A percentile compares a stretch with the other conserved stretches of the same genome.
phyloP scores from a whole-genome alignment of 768 basidiomycete species.

The Kwoniella europaea region DNA sequence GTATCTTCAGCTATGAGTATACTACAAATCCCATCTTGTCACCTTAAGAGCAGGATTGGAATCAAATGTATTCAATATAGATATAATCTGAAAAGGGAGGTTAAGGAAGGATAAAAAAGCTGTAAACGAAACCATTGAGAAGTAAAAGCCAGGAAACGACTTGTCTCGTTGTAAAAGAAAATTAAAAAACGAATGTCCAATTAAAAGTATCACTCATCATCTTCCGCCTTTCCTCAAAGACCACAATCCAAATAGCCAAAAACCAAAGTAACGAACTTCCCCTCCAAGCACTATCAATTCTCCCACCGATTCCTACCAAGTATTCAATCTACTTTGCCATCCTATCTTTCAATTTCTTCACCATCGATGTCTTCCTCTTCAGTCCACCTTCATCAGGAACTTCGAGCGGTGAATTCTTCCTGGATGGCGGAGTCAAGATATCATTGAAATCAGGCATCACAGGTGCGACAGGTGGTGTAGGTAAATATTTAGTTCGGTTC shows the following conservation, averaged over 20 bases:
- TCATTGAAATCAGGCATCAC: constrained; percentile 56
- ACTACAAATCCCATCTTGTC: too few relatives aligned
- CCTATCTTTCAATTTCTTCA: constrained; percentile 56
- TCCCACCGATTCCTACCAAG: not conserved
- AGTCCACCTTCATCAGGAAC: constrained; percentile 30
- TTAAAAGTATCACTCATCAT: too few relatives aligned
- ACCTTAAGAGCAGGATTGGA: too few relatives aligned
- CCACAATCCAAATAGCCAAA: not conserved
- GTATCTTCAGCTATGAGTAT: too few relatives aligned
- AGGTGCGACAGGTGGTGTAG: constrained; percentile 52
- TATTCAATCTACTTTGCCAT: constrained; percentile 38
- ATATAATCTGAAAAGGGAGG: too few relatives aligned
- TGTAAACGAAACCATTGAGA: too few relatives aligned
- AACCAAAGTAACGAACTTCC: not conserved
- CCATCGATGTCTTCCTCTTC: constrained; percentile 53
- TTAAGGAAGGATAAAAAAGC: too few relatives aligned
- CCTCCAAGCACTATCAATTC: not conserved
- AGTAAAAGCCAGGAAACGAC: too few relatives aligned
- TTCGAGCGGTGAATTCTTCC: constrained; percentile 15
- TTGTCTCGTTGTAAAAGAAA: too few relatives aligned
- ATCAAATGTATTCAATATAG: too few relatives aligned
- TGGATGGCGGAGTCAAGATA: constrained; percentile 22
- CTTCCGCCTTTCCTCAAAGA: too few relatives aligned
- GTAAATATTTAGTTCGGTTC: constrained; percentile 41
- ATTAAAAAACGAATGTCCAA: too few relatives aligned